phyloP scores from a whole-genome alignment of 768 basidiomycete species.

The Hydnomerulius pinastri region DNA sequence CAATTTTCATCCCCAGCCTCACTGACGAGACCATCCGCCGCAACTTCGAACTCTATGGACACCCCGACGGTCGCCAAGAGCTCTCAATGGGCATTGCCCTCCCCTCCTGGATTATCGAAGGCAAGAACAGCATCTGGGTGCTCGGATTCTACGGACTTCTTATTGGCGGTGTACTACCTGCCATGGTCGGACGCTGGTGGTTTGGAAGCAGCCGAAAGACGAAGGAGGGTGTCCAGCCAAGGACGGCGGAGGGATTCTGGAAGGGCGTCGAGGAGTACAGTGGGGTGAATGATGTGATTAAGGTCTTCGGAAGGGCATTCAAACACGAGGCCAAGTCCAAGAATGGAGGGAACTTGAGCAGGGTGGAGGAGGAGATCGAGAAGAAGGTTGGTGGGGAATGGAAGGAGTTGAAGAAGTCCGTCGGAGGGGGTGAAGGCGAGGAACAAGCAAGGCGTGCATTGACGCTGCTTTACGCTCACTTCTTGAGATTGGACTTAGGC shows the following conservation, averaged over 20 bases:
- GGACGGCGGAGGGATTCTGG: constrained; percentile 87
- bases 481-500: constrained; percentile 64
- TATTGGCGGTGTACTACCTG: constrained; percentile 87
- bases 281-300: constrained; percentile 68
- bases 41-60: constrained; percentile 86
- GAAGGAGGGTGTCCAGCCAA: constrained; percentile 85
- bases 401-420: constrained; percentile 48
- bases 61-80: constrained; percentile 97
- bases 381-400: constrained; percentile 54
- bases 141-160: constrained; percentile 83
- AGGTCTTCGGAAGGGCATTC: constrained; percentile 66
- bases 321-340: constrained; percentile 51
- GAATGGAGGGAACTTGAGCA: constrained; percentile 42
- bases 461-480: constrained; percentile 80
- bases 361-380: constrained; percentile 54
- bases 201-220: constrained; percentile 88
- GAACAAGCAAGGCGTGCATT: constrained; percentile 53
- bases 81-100: constrained; percentile 93
- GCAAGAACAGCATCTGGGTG: constrained; percentile 90
- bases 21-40: constrained; percentile 92
- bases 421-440: constrained; percentile 39
- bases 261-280: constrained; percentile 81
- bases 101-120: constrained; percentile 90
- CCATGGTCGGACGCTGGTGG: constrained; percentile 95
- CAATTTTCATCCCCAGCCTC: constrained; percentile 47